Percentiles rank a stretch among this genome's conserved stretches.
phyloP scores from a whole-genome alignment of 2,329 filamentous ascomycete species.

The Alternaria novae-zelandiae region DNA sequence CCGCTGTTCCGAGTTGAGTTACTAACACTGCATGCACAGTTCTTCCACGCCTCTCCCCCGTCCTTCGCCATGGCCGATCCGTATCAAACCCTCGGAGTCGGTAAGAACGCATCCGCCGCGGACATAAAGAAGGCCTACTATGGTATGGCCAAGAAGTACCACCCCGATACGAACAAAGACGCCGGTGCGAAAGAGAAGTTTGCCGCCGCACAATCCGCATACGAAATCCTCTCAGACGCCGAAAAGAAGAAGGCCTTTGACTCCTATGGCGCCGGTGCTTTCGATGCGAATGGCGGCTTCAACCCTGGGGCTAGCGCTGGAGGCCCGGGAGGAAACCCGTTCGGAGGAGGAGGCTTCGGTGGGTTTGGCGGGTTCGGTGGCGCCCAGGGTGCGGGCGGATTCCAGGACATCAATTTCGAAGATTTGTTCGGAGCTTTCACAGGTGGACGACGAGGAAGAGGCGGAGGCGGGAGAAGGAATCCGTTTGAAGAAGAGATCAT shows the following conservation, averaged over 20 bases:
- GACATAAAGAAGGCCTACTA: conserved; percentile 99
- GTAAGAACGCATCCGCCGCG: conserved; percentile 76
- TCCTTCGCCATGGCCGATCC: conserved; percentile 74
- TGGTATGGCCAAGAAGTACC: conserved; percentile 94
- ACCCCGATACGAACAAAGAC: conserved; percentile 98
- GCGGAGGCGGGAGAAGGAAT: conserved; percentile 60
- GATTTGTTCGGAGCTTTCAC: conserved; percentile 91
- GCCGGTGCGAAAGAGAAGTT: conserved; percentile 93
- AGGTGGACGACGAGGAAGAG: conserved; percentile 60
- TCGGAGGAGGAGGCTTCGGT: conserved; percentile 57
- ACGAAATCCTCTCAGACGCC: conserved; percentile 90
- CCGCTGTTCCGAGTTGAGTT: not conserved
- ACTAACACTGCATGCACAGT: conserved; percentile 30
- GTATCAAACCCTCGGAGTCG: conserved; percentile 84
- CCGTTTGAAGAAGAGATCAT: conserved; percentile 82
- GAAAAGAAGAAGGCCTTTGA: conserved; percentile 94
- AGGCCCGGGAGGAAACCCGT: conserved; percentile 69
- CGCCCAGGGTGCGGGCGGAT: conserved; percentile 65
- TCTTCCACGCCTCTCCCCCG: conserved; percentile 58
- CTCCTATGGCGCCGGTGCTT: conserved; percentile 83
- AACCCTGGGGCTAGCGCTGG: conserved; percentile 72
- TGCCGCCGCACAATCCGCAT: conserved; percentile 88
- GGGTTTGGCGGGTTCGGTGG: conserved; percentile 50
- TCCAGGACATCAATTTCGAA: conserved; percentile 91
- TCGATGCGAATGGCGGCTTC: conserved; percentile 73